These are phyloP conservation scores for Xerocomus potaroensis DNA, from an alignment of 768 basidiomycete genomes.

Conservation along the genomic window DNA sequence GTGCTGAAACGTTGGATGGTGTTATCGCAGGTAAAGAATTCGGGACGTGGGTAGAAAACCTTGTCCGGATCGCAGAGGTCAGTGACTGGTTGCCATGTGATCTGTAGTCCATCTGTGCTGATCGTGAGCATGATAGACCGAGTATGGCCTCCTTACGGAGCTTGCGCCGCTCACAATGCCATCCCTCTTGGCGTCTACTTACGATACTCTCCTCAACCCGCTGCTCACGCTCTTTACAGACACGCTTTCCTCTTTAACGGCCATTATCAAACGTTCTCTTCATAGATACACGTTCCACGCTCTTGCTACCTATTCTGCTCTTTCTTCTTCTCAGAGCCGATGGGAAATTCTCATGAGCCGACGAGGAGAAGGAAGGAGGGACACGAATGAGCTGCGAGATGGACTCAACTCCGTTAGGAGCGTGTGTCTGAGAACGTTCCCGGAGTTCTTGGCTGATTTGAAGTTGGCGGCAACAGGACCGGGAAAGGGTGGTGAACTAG, in stretches of 20 bases:
- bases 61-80: constrained; percentile 67
- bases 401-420: constrained; percentile 59
- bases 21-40: constrained; percentile 67
- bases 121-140: constrained; percentile 42
- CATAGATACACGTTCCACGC: constrained; percentile 80
- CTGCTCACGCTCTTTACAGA: constrained; percentile 61
- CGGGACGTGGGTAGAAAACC: constrained; percentile 61
- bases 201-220: constrained; percentile 56
- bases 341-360: constrained; percentile 66
- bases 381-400: constrained; percentile 69
- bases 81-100: constrained; percentile 13
- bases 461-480: constrained; percentile 52
- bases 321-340: constrained; percentile 51
- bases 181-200: constrained; percentile 53
- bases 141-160: constrained; percentile 60
- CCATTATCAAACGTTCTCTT: constrained; percentile 71
- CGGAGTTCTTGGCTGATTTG: constrained; percentile 77
- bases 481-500: constrained; percentile 54
- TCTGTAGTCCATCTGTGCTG: neutral
- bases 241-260: constrained; percentile 58
- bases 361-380: constrained; percentile 43
- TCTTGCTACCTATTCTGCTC: constrained; percentile 59
- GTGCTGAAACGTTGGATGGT: constrained; percentile 65
- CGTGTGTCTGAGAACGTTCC: constrained; percentile 76
- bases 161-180: constrained; percentile 57